Conservation (phyloP, 768 basidiomycete genomes). For the Leucosporidium yakuticum region DNA sequence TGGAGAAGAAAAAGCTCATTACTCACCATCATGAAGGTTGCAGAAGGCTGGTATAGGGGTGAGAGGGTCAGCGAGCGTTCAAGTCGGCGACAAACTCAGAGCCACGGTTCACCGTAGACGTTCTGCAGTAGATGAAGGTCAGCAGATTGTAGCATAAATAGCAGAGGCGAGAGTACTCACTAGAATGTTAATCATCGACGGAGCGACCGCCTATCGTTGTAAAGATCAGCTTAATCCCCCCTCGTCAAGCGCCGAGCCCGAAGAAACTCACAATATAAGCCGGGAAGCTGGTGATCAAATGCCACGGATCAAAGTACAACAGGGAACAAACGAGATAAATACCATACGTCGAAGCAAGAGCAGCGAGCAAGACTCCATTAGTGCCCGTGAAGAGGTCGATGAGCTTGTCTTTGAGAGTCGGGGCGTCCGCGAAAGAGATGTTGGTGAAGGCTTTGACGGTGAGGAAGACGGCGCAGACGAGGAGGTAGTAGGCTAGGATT, state of each 20-base stretch:
- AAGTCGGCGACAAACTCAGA: not conserved
- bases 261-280: constrained; percentile 19
- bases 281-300: constrained; percentile 44
- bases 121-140: not conserved
- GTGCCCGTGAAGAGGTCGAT: constrained; percentile 65
- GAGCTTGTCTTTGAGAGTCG: constrained; percentile 49
- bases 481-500: constrained; percentile 55
- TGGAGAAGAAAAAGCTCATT: not conserved
- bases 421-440: not conserved
- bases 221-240: too few species aligned
- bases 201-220: not conserved
- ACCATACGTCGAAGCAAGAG: constrained; percentile 69
- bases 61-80: not conserved
- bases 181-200: constrained; percentile 55
- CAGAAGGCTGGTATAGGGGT: not conserved
- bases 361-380: constrained; percentile 76
- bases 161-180: not conserved
- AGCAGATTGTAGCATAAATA: not conserved
- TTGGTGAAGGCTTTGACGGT: constrained; percentile 51
- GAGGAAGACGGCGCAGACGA: constrained; percentile 73
- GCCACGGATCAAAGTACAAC: constrained; percentile 44
- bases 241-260: too few species aligned
- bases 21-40: constrained; percentile 7
- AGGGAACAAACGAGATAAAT: constrained; percentile 54
- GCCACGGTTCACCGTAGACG: not conserved